Evolutionary conservation across 1,139 yeast species (phyloP), one percentile per base, ranked within the genome.

Genomic region (Zhuliangozyma blackwelliae): DNA sequence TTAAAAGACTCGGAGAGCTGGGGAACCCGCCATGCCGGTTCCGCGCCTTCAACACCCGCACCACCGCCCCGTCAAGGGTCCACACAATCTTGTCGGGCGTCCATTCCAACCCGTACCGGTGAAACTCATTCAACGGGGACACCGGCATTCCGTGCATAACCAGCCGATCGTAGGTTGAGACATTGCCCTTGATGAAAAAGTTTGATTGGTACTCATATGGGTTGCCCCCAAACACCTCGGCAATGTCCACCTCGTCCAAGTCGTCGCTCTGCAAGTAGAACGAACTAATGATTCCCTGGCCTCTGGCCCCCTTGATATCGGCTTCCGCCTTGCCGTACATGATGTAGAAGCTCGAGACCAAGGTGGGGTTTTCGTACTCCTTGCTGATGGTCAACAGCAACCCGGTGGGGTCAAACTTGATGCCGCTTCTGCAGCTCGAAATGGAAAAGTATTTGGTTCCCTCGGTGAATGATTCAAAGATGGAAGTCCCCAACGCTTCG

Each of bases 211-310:
- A 61, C 35, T 59, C 58, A 33, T 45, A 53, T 2, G 50, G 52
- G 37, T 62, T 57, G 11, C 67, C 64, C 3, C 77, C 76, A 46
- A 71, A 66, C 25, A 68, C 48, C 40, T 72, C 77, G 20, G 63
- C 66, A 9, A 68, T 48, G 41, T 72, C 77, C 30, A 72, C 68
- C 40, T 72, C 77, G 48, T 72, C 78, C 40, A 64, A 54, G 46
- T 68, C 75, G 41, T 70, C 71, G 40, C 71, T 63, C 47, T 71
- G 77, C 20, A 72, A 48, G 46, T 71, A 72, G 32, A 70, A 57
- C 8, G 73, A 65, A 25, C 69, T 59, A 8, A 72, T 59, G n/a
- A 72, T 59, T 1, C 77, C 77, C 7, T 43, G 46, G 1, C 77
- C 78, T 0, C 39, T 27, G 1, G 73, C 60, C 1, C 66, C 69